These are phyloP conservation scores for Crinitomyces ghanaensis DNA, from an alignment of 805 yeast genomes.

Conservation along the genomic window DNA sequence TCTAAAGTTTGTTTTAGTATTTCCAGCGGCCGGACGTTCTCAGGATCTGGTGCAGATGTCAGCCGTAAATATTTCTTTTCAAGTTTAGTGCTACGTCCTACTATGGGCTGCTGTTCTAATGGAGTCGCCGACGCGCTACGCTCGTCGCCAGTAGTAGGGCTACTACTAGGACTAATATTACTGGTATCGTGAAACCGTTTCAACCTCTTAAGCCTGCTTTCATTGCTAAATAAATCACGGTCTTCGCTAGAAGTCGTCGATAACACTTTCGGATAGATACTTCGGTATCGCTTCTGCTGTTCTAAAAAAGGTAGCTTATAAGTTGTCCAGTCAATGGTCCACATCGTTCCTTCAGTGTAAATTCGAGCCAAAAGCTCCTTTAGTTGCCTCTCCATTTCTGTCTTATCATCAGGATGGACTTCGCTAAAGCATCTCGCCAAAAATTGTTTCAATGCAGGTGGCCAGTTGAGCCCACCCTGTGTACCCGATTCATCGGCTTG, in stretches of 20 bases:
- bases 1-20: conserved; percentile 49
- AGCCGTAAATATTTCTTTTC: conserved; percentile 75
- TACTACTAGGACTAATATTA: neutral
- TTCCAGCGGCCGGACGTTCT: conserved; percentile 60
- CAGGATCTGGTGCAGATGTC: conserved; percentile 87
- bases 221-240: neutral
- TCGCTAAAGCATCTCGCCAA: conserved; percentile 36
- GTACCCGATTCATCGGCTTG: no score
- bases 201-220: neutral
- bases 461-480: no score
- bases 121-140: neutral
- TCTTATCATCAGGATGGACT: conserved; percentile 29
- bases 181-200: conserved; percentile 1
- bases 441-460: conserved; percentile 40
- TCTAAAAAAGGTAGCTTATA: conserved; percentile 43
- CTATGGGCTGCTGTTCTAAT: conserved; percentile 22
- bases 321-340: conserved; percentile 42
- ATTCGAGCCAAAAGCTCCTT: conserved; percentile 40
- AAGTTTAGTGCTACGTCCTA: conserved; percentile 54
- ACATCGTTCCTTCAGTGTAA: conserved; percentile 31
- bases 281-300: no score
- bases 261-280: no score
- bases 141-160: neutral
- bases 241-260: no score
- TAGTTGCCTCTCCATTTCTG: conserved; percentile 38